Evolutionary conservation across 2,329 filamentous ascomycete species (phyloP).

Genomic region (Tolypocladium amazonense): DNA sequence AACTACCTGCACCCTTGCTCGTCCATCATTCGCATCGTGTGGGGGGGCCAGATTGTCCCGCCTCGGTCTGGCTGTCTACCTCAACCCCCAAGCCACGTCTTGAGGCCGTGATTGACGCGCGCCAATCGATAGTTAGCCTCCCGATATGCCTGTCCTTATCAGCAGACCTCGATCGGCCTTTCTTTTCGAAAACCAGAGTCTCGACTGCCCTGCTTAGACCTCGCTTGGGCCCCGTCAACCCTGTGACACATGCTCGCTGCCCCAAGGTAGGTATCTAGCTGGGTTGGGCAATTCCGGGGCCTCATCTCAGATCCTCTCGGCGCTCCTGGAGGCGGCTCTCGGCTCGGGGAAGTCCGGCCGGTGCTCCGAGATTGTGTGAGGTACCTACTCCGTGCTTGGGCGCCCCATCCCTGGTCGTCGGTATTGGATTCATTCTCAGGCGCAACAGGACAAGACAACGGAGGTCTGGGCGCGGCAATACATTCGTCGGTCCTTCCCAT

Average conservation of each 20-base stretch:
- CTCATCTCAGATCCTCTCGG: slow-evolving; percentile 23
- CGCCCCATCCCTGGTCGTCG: neutral
- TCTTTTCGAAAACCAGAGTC: neutral
- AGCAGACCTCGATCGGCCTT: neutral
- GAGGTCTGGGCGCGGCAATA: neutral
- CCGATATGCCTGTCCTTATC: neutral
- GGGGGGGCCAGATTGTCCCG: slow-evolving; percentile 1
- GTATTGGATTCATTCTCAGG: neutral
- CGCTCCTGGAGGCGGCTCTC: slow-evolving; percentile 14
- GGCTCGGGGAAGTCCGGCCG: slow-evolving; percentile 18
- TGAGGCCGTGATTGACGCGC: slow-evolving; percentile 2
- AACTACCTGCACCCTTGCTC: neutral
- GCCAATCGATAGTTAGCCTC: slow-evolving; percentile 6
- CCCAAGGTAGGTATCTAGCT: slow-evolving; percentile 9
- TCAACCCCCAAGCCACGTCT: slow-evolving; percentile 2
- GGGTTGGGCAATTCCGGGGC: slow-evolving; percentile 19
- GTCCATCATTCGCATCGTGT: slow-evolving; percentile 1
- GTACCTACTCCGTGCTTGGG: neutral
- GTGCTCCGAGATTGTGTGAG: neutral
- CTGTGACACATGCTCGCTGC: neutral
- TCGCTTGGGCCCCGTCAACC: neutral
- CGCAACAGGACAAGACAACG: neutral
- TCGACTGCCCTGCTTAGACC: slow-evolving; percentile 1
- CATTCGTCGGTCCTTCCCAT: neutral
- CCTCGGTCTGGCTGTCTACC: neutral